phyloP scores from a whole-genome alignment of 305 asterid species.

The Fraxinus sp. region DNA sequence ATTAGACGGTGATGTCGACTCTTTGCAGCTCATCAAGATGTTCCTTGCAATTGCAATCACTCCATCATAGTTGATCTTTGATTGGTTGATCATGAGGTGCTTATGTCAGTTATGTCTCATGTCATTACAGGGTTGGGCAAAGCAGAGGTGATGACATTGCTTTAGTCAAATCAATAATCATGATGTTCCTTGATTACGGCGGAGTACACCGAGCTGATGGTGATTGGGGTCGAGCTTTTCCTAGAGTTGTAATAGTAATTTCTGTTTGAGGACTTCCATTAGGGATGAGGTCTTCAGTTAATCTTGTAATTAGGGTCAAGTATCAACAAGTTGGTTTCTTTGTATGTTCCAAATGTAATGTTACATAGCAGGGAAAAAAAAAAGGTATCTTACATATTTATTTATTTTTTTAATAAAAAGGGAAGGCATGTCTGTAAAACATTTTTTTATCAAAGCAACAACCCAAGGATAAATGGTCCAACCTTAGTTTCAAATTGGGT shows the following conservation, averaged over 20 bases:
- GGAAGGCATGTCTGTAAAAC: too few relatives aligned
- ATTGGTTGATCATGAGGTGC: background rate
- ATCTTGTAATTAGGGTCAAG: background rate
- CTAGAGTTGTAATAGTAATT: background rate
- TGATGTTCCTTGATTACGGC: background rate
- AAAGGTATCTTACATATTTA: too few relatives aligned
- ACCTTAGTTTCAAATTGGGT: too few relatives aligned
- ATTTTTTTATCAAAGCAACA: too few relatives aligned
- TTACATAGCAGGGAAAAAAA: too few relatives aligned
- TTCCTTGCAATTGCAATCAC: background rate
- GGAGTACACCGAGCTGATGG: background rate
- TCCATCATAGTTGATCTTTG: background rate
- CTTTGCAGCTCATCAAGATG: background rate
- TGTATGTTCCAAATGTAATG: too few relatives aligned
- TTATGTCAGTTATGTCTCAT: background rate
- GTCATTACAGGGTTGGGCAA: background rate
- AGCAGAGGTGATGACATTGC: background rate
- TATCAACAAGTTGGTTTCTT: background rate
- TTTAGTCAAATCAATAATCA: background rate
- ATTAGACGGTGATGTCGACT: background rate
- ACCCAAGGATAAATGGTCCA: too few relatives aligned
- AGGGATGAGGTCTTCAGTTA: background rate
- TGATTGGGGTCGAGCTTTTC: background rate
- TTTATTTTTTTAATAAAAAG: too few relatives aligned
- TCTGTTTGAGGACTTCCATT: background rate